A percentile compares a stretch with the other conserved stretches of the same genome.
phyloP scores from a whole-genome alignment of 139 green algal species.

The Chlamydomonas schloesseri region DNA sequence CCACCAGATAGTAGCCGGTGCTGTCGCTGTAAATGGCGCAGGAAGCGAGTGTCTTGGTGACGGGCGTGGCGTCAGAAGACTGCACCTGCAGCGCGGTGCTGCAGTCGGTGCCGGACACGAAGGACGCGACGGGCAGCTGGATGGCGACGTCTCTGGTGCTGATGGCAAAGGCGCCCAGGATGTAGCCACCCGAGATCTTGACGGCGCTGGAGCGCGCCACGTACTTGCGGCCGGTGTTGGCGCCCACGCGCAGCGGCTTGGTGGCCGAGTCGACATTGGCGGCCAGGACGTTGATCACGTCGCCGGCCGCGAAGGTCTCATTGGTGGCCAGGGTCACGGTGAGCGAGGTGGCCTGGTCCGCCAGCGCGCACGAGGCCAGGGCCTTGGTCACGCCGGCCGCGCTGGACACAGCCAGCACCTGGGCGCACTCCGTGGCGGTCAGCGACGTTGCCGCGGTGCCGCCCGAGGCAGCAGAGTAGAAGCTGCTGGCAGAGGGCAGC shows the following conservation, averaged over 20 bases:
- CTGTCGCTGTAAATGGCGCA: too few species aligned
- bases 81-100: background rate
- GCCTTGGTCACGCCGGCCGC: too few species aligned
- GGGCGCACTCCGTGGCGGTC: background rate
- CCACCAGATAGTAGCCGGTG: too few species aligned
- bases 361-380: background rate
- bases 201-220: too few species aligned
- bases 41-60: too few species aligned
- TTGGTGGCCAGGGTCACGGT: background rate
- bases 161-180: background rate
- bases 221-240: too few species aligned
- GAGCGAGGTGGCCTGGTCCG: background rate
- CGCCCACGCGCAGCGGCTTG: background rate
- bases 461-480: background rate
- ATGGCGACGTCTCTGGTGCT: background rate
- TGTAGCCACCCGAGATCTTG: background rate
- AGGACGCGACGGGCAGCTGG: background rate
- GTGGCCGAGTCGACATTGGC: background rate
- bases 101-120: background rate
- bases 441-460: background rate
- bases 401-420: background rate
- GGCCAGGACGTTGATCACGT: background rate
- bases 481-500: background rate
- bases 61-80: background rate
- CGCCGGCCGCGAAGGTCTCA: background rate